Base-by-base conservation (phyloP, 768 basidiomycete species). In the Asterophora parasitica region DNA sequence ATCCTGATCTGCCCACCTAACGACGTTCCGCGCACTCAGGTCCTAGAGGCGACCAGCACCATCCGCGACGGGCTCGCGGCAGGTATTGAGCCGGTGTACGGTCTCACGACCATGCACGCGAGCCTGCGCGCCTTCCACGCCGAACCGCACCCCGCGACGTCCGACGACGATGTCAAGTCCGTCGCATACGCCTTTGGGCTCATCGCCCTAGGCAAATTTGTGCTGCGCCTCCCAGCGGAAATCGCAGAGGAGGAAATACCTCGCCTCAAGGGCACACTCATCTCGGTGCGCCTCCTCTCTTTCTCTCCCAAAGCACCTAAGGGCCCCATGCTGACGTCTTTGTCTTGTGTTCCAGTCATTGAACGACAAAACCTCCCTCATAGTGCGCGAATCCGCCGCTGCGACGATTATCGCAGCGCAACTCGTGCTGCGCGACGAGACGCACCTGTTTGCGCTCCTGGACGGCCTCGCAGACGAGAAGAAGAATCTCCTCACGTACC, bases 221-320 rank as follows among this genome's bases (percentile, higher is more conserved):
- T 89, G 52, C 64, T 92, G 48, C 81, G 84, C 30, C 72, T 93
- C 13, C 91, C 91, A 12, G 74, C 81, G 1, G 88, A 92, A 61
- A 83, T 93, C 44, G 78, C 92, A 16, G 90, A 92, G 64, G 91
- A 93, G 56, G 90, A 92, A 56, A 62, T 93, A 34, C 91, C 91
- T 34, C 81, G 88, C 31, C 63, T 93, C 45, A 82, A 80, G 58
- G 67, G 62, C 20, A 89, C 88, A 2, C 62, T 93, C 51, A 85
- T 86, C 16, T 68, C 78, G 32, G 89, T 88, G 49, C 51, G 82
- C 65, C 19, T 57, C 33, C 13, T 34, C 45, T 43, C n/a, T 37
- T 20, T 8, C 4, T 28, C 23, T 15, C 20, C 23, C 23, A 6
- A 23, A 3, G 23, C 23, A 6, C 23, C 23, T 23, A 6, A 3